Evolutionary conservation across 1,284 basidiomycete genomes (phyloP).

Genomic region (Boletus smithii): DNA sequence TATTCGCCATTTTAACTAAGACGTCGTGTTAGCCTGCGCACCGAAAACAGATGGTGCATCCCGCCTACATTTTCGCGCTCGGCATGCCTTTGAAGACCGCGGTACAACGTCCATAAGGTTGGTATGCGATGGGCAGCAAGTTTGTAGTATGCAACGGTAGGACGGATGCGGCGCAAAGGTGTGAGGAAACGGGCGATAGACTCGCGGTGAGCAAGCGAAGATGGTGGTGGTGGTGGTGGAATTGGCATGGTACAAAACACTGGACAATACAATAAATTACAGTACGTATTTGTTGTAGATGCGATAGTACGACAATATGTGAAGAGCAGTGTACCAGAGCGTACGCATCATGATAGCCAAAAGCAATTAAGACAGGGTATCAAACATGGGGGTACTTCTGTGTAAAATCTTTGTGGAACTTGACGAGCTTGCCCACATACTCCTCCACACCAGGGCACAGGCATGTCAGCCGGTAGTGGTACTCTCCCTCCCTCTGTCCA

Average conservation of each 20-base stretch:
- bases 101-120: constrained; percentile 71
- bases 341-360: background rate
- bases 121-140: constrained; percentile 73
- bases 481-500: constrained; percentile 84
- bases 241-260: constrained; percentile 14
- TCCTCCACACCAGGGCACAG: constrained; percentile 88
- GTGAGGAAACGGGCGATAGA: constrained; percentile 53
- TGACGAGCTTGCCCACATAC: constrained; percentile 81
- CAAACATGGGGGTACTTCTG: constrained; percentile 50
- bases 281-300: background rate
- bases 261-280: constrained; percentile 4
- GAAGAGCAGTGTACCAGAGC: background rate
- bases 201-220: constrained; percentile 50
- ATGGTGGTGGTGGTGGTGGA: constrained; percentile 16
- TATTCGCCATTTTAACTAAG: constrained; percentile 57
- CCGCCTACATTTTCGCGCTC: constrained; percentile 52
- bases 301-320: background rate
- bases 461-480: constrained; percentile 86
- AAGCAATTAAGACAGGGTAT: no score
- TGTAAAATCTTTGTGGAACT: constrained; percentile 80
- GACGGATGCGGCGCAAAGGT: constrained; percentile 53
- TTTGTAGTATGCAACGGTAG: constrained; percentile 64
- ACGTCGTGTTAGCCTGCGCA: background rate
- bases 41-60: constrained; percentile 5
- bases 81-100: constrained; percentile 59